Conservation (phyloP, 1,284 basidiomycete species). For the Coriolopsis trogii region DNA sequence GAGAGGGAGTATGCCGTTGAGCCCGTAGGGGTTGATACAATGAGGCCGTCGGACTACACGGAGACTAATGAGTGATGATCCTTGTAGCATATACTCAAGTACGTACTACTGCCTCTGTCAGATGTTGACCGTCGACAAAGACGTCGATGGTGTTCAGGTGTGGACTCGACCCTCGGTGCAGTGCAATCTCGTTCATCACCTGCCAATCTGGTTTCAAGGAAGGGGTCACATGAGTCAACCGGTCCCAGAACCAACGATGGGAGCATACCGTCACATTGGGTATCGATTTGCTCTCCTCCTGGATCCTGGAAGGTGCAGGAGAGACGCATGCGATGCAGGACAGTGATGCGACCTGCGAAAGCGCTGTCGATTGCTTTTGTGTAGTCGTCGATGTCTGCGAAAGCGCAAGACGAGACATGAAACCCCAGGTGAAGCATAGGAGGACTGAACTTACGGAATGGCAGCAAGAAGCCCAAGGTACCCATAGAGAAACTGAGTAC, state of each 20-base stretch:
- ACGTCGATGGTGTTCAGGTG: conserved; percentile 95
- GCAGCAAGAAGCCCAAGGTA: conserved; percentile 91
- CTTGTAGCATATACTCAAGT: no score
- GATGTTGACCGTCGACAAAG: conserved; percentile 93
- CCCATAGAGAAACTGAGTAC: conserved; percentile 97
- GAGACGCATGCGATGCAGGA: conserved; percentile 87
- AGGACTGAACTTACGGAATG: conserved; percentile 74
- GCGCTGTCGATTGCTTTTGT: conserved; percentile 78
- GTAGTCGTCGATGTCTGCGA: conserved; percentile 85
- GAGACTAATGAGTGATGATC: no score
- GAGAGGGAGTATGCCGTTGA: conserved; percentile 97
- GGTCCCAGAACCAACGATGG: background rate
- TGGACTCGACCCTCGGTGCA: conserved; percentile 90
- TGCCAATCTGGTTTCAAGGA: conserved; percentile 70
- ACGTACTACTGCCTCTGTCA: conserved; percentile 93
- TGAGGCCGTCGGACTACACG: conserved; percentile 87
- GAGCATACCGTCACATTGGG: conserved; percentile 55
- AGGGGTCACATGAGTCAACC: background rate
- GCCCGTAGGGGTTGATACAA: conserved; percentile 95
- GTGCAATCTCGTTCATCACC: conserved; percentile 96
- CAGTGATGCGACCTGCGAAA: conserved; percentile 72
- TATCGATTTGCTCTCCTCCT: conserved; percentile 57
- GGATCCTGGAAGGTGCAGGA: conserved; percentile 77
- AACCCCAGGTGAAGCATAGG: background rate
- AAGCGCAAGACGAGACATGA: background rate